Conservation (phyloP, 805 yeast genomes). For the Candida argentea region DNA sequence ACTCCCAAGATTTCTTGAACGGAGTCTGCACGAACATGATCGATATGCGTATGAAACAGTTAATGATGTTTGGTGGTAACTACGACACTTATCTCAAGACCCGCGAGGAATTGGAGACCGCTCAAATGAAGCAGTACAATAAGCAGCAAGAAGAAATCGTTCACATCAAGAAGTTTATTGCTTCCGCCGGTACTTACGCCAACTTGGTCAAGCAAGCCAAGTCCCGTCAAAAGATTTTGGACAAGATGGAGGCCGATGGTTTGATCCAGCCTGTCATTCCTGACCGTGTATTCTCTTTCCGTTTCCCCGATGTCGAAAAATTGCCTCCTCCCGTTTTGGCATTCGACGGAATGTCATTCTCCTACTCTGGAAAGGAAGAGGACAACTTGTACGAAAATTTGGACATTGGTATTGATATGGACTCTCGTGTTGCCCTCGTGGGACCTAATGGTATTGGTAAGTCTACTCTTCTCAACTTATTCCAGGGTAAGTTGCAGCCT, state of each 20-base stretch:
- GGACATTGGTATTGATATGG: constrained; percentile 99
- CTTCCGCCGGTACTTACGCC: constrained; percentile 99
- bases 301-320: constrained; percentile 92
- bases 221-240: constrained; percentile 97
- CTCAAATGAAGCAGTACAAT: constrained; percentile 94
- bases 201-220: constrained; percentile 97
- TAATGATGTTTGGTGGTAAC: constrained; percentile 89
- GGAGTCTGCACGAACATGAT: constrained; percentile 98
- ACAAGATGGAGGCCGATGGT: constrained; percentile 99
- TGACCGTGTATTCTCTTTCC: constrained; percentile 89
- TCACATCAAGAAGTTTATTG: constrained; percentile 97
- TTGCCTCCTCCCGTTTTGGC: constrained; percentile 98
- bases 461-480: constrained; percentile 87
- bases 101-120: constrained; percentile 84
- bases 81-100: constrained; percentile 96
- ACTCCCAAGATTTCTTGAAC: constrained; percentile 98
- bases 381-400: constrained; percentile 83
- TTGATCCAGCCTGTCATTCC: constrained; percentile 84
- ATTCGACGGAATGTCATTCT: constrained; percentile 87
- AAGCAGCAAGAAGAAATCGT: constrained; percentile 99
- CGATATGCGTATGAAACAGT: constrained; percentile 83
- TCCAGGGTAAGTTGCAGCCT: constrained; percentile 89
- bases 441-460: constrained; percentile 99
- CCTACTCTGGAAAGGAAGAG: constrained; percentile 77
- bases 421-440: constrained; percentile 92